Evolutionary conservation across 371 early-diverging fungal genomes (phyloP).

Genomic region (Mortierella sp.): DNA sequence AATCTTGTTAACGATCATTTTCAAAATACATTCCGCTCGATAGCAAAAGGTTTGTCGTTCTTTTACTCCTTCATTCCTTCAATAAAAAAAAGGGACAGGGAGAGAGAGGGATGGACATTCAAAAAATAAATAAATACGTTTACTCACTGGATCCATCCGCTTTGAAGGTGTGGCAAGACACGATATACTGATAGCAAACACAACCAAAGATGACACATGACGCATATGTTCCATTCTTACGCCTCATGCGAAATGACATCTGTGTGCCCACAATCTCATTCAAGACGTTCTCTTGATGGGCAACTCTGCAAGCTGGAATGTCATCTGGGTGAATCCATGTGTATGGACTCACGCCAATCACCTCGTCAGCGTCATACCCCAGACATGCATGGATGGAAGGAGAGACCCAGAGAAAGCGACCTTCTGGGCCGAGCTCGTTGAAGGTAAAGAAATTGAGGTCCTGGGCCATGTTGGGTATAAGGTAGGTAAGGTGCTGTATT

Average conservation of each 20-base stretch:
- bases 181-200: constrained; percentile 38
- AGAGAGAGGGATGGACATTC: too few species aligned
- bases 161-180: constrained; percentile 30
- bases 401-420: constrained; percentile 62
- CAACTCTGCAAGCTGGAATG: constrained; percentile 35
- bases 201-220: constrained; percentile 34
- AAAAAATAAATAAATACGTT: background rate
- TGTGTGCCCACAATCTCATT: constrained; percentile 62
- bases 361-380: constrained; percentile 64
- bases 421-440: constrained; percentile 66
- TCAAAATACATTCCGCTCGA: too few species aligned
- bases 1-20: background rate
- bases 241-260: constrained; percentile 21
- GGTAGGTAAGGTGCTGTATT: too few species aligned
- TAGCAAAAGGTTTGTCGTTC: too few species aligned
- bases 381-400: constrained; percentile 63
- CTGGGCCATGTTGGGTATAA: constrained; percentile 19
- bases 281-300: constrained; percentile 60
- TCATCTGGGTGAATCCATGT: constrained; percentile 64
- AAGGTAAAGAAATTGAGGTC: constrained; percentile 65
- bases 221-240: constrained; percentile 31
- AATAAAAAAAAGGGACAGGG: too few species aligned
- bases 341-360: constrained; percentile 62
- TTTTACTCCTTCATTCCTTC: too few species aligned
- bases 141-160: constrained; percentile 21